Conservation (phyloP, 371 early-diverging fungal species). For the Dinochytrium kinnereticum region DNA sequence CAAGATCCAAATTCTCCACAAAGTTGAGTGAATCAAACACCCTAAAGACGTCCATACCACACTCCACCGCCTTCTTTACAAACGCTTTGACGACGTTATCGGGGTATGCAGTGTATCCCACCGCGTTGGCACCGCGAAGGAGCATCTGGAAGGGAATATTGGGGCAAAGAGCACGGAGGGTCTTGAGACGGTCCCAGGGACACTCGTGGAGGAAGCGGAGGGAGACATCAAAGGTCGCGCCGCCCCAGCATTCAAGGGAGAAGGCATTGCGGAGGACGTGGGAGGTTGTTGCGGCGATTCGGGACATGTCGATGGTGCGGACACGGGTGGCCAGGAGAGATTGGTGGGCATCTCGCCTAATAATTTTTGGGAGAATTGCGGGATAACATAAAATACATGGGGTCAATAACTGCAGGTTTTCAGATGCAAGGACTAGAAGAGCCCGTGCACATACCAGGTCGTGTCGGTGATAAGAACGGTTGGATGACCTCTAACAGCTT, state of each 20-base stretch:
- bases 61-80: constrained; percentile 85
- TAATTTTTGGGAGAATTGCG: constrained; percentile 45
- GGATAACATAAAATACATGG: background rate
- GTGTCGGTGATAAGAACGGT: constrained; percentile 90
- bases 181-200: constrained; percentile 90
- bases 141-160: constrained; percentile 98
- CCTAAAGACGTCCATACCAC: constrained; percentile 95
- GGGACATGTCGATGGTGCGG: constrained; percentile 82
- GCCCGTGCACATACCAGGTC: constrained; percentile 33
- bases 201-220: constrained; percentile 94
- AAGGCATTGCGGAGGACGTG: constrained; percentile 87
- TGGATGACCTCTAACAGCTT: constrained; percentile 84
- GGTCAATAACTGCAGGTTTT: background rate
- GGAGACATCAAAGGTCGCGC: constrained; percentile 95
- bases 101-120: constrained; percentile 96
- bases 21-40: constrained; percentile 96
- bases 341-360: constrained; percentile 96
- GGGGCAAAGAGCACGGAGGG: constrained; percentile 86
- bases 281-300: constrained; percentile 85
- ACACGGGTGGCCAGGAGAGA: constrained; percentile 92
- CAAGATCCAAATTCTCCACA: constrained; percentile 90
- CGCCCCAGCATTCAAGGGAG: constrained; percentile 82
- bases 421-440: background rate
- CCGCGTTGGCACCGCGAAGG: constrained; percentile 95
- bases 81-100: constrained; percentile 93